Conservation (phyloP, 768 basidiomycete genomes). For the Amanita pallidorosea region DNA sequence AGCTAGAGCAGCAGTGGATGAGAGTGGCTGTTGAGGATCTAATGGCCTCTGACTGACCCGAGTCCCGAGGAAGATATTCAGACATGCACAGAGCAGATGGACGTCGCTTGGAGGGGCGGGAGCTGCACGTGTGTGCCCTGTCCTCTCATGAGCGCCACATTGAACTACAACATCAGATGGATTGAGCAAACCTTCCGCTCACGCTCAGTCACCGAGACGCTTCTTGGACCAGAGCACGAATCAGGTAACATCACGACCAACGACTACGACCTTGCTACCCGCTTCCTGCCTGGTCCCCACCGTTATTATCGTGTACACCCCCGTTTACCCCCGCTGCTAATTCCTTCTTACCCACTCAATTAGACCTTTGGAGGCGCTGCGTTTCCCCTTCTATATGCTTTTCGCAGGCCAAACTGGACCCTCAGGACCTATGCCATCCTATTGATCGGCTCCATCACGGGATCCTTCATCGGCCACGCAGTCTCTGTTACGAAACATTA, state of each 20-base stretch:
- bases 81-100: neutral
- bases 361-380: slow-evolving; percentile 10
- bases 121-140: neutral
- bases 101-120: neutral
- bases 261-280: slow-evolving; percentile 46
- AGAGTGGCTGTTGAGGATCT: slow-evolving; percentile 2
- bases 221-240: slow-evolving; percentile 42
- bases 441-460: slow-evolving; percentile 15
- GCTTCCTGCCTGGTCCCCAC: slow-evolving; percentile 41
- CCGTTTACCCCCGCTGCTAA: neutral
- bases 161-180: slow-evolving; percentile 23
- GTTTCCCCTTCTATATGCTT: slow-evolving; percentile 9
- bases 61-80: neutral
- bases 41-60: slow-evolving; percentile 1
- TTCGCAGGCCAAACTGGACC: slow-evolving; percentile 16
- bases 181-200: slow-evolving; percentile 33
- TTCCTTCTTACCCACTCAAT: neutral
- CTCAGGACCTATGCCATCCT: slow-evolving; percentile 11
- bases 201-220: slow-evolving; percentile 27
- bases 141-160: neutral
- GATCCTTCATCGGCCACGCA: slow-evolving; percentile 20
- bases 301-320: slow-evolving; percentile 27
- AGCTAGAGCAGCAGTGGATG: slow-evolving; percentile 13
- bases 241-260: slow-evolving; percentile 35
- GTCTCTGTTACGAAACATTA: slow-evolving; percentile 19